phyloP scores from a whole-genome alignment of 2,329 filamentous ascomycete genomes.

The Scedosporium minutisporum region DNA sequence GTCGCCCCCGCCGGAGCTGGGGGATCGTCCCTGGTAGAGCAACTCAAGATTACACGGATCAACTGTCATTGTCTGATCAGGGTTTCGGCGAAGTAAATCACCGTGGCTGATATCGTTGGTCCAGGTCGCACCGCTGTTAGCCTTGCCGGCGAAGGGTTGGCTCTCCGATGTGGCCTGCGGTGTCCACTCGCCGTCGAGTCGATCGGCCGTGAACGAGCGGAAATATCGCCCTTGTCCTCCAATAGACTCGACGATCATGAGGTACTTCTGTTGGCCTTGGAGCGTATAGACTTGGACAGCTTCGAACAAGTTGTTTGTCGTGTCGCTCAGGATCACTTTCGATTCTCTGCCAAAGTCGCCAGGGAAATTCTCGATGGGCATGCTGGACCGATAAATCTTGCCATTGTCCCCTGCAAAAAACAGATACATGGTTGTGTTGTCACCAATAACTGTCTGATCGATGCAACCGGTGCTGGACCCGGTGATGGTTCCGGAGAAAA shows the following conservation, averaged over 20 bases:
- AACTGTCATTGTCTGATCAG: conserved; percentile 53
- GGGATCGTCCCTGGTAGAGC: conserved; percentile 50
- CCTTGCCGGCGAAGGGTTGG: conserved; percentile 57
- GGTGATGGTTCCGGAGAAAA: conserved; percentile 46
- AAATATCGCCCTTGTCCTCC: conserved; percentile 52
- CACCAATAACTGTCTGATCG: conserved; percentile 55
- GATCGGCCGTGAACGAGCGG: conserved; percentile 54
- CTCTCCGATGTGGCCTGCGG: conserved; percentile 43
- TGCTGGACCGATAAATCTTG: conserved; percentile 53
- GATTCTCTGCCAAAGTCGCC: conserved; percentile 44
- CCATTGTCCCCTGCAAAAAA: conserved; percentile 62
- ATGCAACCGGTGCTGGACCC: conserved; percentile 44
- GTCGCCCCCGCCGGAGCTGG: conserved; percentile 28
- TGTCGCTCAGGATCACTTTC: conserved; percentile 41
- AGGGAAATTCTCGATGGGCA: conserved; percentile 54
- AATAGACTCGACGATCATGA: conserved; percentile 59
- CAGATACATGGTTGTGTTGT: conserved; percentile 52
- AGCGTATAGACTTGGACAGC: conserved; percentile 58
- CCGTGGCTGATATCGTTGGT: conserved; percentile 60
- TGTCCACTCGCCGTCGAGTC: conserved; percentile 48
- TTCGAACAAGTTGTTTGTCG: conserved; percentile 50
- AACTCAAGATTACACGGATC: conserved; percentile 56
- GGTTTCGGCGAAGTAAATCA: conserved; percentile 45
- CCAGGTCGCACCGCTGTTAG: conserved; percentile 55
- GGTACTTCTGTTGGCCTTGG: conserved; percentile 43